Percentiles rank a stretch among this genome's conserved stretches.
Evolutionary conservation across 345 rosid species (phyloP).

Genomic region (Salix brachista): DNA sequence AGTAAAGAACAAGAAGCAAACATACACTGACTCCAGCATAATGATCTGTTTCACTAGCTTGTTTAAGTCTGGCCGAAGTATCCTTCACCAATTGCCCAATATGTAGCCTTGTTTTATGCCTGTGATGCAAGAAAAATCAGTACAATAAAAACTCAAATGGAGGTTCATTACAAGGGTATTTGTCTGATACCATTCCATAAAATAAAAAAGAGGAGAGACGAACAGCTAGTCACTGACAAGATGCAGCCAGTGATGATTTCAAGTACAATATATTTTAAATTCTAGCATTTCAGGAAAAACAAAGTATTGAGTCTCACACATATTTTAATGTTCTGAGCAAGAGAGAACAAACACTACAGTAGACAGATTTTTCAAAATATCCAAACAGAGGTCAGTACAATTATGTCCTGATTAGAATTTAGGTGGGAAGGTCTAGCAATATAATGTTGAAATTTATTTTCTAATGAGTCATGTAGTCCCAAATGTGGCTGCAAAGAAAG

Average conservation of each 20-base stretch:
- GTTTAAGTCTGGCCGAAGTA: constrained; percentile 86
- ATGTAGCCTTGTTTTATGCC: constrained; percentile 81
- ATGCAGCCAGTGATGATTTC: background rate
- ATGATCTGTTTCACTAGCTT: constrained; percentile 88
- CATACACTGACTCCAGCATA: constrained; percentile 58
- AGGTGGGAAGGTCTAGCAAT: background rate
- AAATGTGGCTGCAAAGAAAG: background rate
- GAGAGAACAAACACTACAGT: background rate
- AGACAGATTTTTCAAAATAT: background rate
- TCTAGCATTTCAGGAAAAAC: background rate
- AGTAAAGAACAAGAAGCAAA: background rate
- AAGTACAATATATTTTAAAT: background rate
- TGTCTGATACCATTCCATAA: background rate
- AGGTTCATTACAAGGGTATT: background rate
- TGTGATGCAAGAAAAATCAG: constrained; percentile 30
- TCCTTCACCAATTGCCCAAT: constrained; percentile 89
- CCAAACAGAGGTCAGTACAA: background rate
- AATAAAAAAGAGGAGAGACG: background rate
- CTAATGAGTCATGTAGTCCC: background rate
- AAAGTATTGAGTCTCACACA: background rate
- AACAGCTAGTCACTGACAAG: background rate
- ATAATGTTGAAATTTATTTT: background rate
- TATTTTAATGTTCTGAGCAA: background rate
- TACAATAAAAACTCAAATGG: background rate
- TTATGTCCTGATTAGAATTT: background rate